Evolutionary conservation across 805 yeast genomes (phyloP).

Genomic region (Alloascoidea hylecoeti): DNA sequence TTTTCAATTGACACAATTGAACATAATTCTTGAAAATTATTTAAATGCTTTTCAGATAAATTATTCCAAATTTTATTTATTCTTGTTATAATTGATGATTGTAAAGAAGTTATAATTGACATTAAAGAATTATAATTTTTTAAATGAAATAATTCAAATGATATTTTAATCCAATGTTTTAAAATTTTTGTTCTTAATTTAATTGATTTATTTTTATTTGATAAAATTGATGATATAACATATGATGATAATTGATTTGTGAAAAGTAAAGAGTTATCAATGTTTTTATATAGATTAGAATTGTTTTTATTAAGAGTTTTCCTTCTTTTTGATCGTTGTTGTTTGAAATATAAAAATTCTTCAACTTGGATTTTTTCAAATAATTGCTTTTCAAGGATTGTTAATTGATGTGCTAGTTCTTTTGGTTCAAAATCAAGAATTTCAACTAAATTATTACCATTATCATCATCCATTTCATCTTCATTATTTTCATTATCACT

Average conservation of each 20-base stretch:
- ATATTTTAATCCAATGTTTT: conserved; percentile 1
- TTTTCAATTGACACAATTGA: neutral
- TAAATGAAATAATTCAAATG: neutral
- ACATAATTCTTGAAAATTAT: neutral
- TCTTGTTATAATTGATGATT: neutral
- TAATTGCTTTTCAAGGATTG: neutral
- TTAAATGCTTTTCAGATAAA: neutral
- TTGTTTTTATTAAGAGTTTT: neutral
- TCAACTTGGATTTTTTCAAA: neutral
- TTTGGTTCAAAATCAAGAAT: conserved; percentile 11
- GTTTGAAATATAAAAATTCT: conserved; percentile 10
- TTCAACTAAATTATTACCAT: too few species aligned
- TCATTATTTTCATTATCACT: too few species aligned
- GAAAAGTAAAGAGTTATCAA: neutral
- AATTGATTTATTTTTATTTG: neutral
- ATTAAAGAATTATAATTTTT: conserved; percentile 1
- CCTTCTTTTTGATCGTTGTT: conserved; percentile 13
- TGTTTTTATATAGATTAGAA: too few species aligned
- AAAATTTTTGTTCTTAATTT: neutral
- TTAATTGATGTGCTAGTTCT: conserved; percentile 2
- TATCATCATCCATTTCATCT: too few species aligned
- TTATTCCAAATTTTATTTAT: conserved; percentile 1
- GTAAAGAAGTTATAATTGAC: conserved; percentile 1
- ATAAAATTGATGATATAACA: neutral
- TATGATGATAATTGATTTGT: conserved; percentile 1